Evolutionary conservation across 768 basidiomycete genomes (phyloP).

Genomic region (Albatrellus ellisii): DNA sequence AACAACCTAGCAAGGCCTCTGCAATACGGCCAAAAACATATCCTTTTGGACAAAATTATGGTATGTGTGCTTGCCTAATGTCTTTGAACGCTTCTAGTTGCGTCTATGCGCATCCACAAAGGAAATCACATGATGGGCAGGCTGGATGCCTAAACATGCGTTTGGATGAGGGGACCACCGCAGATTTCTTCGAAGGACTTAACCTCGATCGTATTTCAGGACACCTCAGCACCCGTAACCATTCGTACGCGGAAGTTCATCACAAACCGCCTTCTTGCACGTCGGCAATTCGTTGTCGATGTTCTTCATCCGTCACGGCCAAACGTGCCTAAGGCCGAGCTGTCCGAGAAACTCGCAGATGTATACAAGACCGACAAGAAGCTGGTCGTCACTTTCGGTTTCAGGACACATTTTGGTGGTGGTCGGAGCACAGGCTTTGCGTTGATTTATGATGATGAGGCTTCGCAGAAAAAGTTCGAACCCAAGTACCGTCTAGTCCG

Average conservation of each 20-base stretch:
- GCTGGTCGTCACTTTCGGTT: constrained; percentile 88
- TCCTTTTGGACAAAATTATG: constrained; percentile 15
- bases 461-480: constrained; percentile 92
- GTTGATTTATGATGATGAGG: constrained; percentile 94
- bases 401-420: constrained; percentile 96
- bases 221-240: constrained; percentile 79
- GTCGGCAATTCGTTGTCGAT: constrained; percentile 93
- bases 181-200: constrained; percentile 6
- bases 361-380: constrained; percentile 90
- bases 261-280: constrained; percentile 93
- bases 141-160: constrained; percentile 21
- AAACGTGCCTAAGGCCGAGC: constrained; percentile 86
- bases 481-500: constrained; percentile 90
- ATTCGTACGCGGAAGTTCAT: constrained; percentile 99
- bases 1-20: constrained; percentile 10
- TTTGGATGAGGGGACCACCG: constrained; percentile 19
- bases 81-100: too few relatives aligned
- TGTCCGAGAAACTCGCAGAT: constrained; percentile 82
- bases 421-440: constrained; percentile 96
- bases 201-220: constrained; percentile 28
- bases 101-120: too few relatives aligned
- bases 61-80: constrained; percentile 10
- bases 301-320: constrained; percentile 92
- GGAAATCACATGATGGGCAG: too few relatives aligned
- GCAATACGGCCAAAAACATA: constrained; percentile 15